A percentile compares a stretch with the other conserved stretches of the same genome.
phyloP scores from a whole-genome alignment of 164 flowering plant species.

The Vitis cinerea region DNA sequence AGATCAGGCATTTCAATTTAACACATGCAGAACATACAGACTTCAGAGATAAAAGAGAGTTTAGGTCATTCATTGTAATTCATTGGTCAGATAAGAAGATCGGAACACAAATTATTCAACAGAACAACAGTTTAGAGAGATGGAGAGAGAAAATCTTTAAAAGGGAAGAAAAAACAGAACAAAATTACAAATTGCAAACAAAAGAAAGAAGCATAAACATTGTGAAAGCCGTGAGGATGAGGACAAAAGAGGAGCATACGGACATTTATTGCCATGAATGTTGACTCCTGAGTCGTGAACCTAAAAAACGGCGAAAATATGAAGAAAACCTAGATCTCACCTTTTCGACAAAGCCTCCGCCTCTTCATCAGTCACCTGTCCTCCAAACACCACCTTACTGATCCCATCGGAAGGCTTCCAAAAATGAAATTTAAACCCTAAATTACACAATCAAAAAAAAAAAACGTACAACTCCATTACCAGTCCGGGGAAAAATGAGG shows the following conservation, averaged over 20 bases:
- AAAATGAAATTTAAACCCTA: neutral
- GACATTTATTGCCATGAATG: constrained; percentile 5
- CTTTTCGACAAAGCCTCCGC: constrained; percentile 69
- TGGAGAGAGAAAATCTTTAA: neutral
- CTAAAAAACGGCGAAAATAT: neutral
- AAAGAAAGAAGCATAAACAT: neutral
- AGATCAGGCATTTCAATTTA: too few species aligned
- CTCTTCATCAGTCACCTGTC: constrained; percentile 93
- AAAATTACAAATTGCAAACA: too few species aligned
- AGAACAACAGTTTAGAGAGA: neutral
- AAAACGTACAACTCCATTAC: neutral
- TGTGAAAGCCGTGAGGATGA: constrained; percentile 12
- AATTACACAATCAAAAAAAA: constrained; percentile 4
- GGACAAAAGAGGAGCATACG: neutral
- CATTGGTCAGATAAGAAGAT: neutral
- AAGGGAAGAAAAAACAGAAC: too few species aligned
- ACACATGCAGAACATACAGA: too few species aligned
- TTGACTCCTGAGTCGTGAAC: neutral
- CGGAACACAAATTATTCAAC: neutral
- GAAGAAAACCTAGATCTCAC: constrained; percentile 57
- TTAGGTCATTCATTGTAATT: neutral
- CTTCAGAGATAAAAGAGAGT: too few species aligned
- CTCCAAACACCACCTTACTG: constrained; percentile 87
- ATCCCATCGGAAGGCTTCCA: constrained; percentile 90
- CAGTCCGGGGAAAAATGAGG: neutral